Base-by-base conservation (phyloP, 208 protist genomes). In the Trypanosomatidae sp. region DNA sequence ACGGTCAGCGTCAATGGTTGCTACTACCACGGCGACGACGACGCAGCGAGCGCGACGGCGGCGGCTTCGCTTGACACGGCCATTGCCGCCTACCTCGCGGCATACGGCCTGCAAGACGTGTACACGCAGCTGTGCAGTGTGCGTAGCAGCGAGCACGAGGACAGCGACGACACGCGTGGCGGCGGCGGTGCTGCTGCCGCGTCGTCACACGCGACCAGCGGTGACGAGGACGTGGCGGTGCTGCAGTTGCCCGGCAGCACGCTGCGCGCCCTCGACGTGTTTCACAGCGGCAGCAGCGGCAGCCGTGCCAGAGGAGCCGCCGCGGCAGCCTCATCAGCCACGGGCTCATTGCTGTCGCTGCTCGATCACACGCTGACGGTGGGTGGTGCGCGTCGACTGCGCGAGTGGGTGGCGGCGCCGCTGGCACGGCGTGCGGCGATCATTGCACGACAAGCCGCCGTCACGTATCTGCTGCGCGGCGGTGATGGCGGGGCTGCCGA, bases 261-360 rank as follows among this genome's bases (percentile, higher is more conserved):
- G 16, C 51, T 92, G 53, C 56, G 79, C 10, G 83, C 83, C 1
- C 55, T 92, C 45, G 78, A 92, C 46, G 41, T 92, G n/a, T 88
- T 92, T 43, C 53, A 75, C 60, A 85, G 72, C 56, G 71, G 69
- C 46, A 45, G 50, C 18, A 66, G 75, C 13, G 23, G 30, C 3
- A 35, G 53, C 11, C 30, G 30, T 11, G 11, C 11, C 11, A 35
- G 11, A n/a, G 30, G 11, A 11, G 30, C 30, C 11, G n/a, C n/a
- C n/a, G 30, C 11, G n/a, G n/a, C n/a, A n/a, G 30, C 11, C n/a
- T 35, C 11, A 35, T 35, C 11, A 15, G 30, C 30, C 11, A 35
- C 11, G 11, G n/a, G 71, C 16, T 81, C 79, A 11, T 47, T 93
- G 18, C 35, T 89, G 3, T 33, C 45, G 16, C 49, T 89, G 26